Base-by-base conservation (phyloP, 163 green algal species). In the Prototheca wickerhamii region DNA sequence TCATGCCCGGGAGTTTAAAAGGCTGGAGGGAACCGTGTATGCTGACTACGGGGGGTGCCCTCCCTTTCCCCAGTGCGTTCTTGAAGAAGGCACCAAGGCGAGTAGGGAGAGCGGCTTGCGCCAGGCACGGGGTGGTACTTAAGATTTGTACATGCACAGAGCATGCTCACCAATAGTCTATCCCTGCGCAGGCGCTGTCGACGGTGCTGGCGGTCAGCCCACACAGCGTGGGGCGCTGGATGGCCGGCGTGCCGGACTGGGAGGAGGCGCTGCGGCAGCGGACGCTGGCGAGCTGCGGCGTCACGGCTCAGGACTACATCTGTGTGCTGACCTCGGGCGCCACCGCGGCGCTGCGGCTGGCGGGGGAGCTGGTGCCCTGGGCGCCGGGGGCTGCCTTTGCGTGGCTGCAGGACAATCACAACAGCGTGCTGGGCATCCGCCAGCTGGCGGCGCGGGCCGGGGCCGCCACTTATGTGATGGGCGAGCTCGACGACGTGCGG, bases 391-490 rank as follows among this genome's bases (percentile, higher is more conserved):
- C 65, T 30, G 26, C 30, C 0, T 83, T 89, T 46, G 64, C 62
- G 0, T 82, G 89, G 78, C 78, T 77, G 15, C 56, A 60, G 2
- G 71, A 84, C 63, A 88, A 87, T 58, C 86, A 94, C 76, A 94
- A 83, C 74, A 93, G 85, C 68, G 87, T 91, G 37, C 65, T 93
- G 61, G 87, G 87, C 6, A 77, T 95, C 26, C 64, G 85, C 2
- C 69, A 88, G 30, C 29, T 78, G 30, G 56, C 69, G 37, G 34
- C 46, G 23, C 3, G 33, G 6, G 2, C 6, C 8, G 51, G 51
- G 1, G 51, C 51, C 4, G 5, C n/a, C 5, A 21, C 12, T 34
- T 17, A 21, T 33, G n/a, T 25, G 1, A 7, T 58, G 51, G n/a
- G 26, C 26, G 17, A 50, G 17, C 32, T 30, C 33, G 4, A 29